These are phyloP conservation scores for Populus tremula DNA, from an alignment of 345 rosid genomes.

Conservation along the genomic window DNA sequence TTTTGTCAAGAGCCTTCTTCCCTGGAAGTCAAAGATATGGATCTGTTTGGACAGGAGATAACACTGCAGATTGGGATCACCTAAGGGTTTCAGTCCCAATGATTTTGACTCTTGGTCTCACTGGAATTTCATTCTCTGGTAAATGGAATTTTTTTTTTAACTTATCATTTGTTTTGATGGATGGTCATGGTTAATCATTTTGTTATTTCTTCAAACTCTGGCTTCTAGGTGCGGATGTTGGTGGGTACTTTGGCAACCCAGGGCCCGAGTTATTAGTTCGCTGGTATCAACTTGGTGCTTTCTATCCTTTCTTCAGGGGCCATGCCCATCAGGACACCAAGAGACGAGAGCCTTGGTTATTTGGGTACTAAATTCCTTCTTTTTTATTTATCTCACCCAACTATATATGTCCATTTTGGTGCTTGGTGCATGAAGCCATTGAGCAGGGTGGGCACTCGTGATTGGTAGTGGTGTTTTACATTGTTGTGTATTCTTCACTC, in stretches of 20 bases:
- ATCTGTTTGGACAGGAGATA: slow-evolving; percentile 98
- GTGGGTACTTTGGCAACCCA: slow-evolving; percentile 97
- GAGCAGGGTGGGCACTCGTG: not conserved
- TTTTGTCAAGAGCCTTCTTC: slow-evolving; percentile 90
- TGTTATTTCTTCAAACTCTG: slow-evolving; percentile 9
- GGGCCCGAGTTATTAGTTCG: slow-evolving; percentile 87
- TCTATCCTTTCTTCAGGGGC: slow-evolving; percentile 94
- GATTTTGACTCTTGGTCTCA: slow-evolving; percentile 82
- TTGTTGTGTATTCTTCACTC: not conserved
- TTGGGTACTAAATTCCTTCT: slow-evolving; percentile 55
- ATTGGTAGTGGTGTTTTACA: not conserved
- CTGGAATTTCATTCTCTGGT: slow-evolving; percentile 91
- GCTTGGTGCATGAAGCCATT: not conserved
- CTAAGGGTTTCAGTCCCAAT: slow-evolving; percentile 95
- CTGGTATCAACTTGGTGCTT: slow-evolving; percentile 99
- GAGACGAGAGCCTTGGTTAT: slow-evolving; percentile 97
- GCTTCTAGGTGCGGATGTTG: slow-evolving; percentile 87
- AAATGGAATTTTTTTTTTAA: slow-evolving; percentile 11
- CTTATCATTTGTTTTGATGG: not conserved
- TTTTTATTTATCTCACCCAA: not conserved
- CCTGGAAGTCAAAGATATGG: slow-evolving; percentile 98
- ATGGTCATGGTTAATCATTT: not conserved
- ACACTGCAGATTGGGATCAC: slow-evolving; percentile 94
- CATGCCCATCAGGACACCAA: slow-evolving; percentile 98
- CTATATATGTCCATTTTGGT: not conserved